Conservation (phyloP, 139 green algal species). For the Eudorina sp. region DNA sequence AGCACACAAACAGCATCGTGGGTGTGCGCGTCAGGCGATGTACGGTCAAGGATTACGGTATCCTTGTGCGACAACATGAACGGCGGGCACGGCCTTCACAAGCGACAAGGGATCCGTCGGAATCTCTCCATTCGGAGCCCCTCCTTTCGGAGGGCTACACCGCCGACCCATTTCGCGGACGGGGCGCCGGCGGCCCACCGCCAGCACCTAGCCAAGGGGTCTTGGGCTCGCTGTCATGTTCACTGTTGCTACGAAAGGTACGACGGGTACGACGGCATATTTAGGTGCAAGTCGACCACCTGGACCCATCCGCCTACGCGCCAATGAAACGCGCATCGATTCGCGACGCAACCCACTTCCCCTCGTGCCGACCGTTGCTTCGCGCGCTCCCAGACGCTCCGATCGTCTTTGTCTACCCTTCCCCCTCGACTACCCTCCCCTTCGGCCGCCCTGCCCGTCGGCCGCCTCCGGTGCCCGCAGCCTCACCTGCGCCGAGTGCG, state of each 20-base stretch:
- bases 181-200: no score
- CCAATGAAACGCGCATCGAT: not conserved
- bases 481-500: conserved; percentile 14
- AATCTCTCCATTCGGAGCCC: no score
- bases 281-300: no score
- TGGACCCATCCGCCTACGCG: no score
- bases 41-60: not conserved
- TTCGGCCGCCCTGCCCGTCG: not conserved
- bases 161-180: no score
- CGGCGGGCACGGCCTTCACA: no score
- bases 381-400: not conserved
- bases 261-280: no score
- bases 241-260: no score
- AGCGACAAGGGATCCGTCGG: not conserved
- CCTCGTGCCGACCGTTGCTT: not conserved
- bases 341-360: not conserved
- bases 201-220: no score
- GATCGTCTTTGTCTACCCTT: not conserved
- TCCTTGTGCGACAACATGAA: no score
- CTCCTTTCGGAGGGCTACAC: not conserved
- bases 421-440: not conserved
- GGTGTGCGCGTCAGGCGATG: not conserved
- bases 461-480: not conserved
- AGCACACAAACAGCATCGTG: not conserved
- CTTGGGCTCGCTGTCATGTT: no score